Evolutionary conservation across 345 rosid species (phyloP).

Genomic region (Xanthoceras sorbifolium): DNA sequence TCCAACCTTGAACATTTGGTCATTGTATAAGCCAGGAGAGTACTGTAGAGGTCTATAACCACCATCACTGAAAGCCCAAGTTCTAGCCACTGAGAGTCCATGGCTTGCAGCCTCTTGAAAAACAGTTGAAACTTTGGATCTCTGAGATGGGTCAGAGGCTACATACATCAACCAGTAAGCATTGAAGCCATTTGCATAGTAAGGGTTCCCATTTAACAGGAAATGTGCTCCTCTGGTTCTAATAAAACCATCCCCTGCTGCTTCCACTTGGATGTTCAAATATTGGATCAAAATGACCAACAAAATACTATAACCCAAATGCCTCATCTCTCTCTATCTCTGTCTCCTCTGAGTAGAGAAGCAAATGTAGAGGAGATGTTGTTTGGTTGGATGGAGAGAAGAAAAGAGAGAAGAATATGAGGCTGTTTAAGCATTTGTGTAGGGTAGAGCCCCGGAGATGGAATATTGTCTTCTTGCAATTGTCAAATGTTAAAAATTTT

Average conservation of each 20-base stretch:
- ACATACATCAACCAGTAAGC: constrained; percentile 92
- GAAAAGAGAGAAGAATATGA: background rate
- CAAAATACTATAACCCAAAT: constrained; percentile 29
- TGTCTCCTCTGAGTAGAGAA: constrained; percentile 4
- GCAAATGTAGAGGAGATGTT: background rate
- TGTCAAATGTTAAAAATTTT: constrained; percentile 14
- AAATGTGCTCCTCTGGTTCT: constrained; percentile 64
- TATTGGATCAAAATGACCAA: constrained; percentile 37
- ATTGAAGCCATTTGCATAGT: constrained; percentile 86
- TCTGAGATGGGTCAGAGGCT: constrained; percentile 72
- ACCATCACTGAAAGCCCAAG: constrained; percentile 94
- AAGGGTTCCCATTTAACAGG: constrained; percentile 67
- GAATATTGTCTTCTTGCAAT: constrained; percentile 21
- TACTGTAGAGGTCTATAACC: constrained; percentile 72
- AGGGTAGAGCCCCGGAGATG: background rate
- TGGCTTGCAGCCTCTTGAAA: constrained; percentile 66
- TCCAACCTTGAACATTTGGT: constrained; percentile 69
- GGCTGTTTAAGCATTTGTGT: constrained; percentile 4
- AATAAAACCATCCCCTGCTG: constrained; percentile 62
- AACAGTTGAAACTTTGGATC: constrained; percentile 56
- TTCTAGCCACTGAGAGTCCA: constrained; percentile 78
- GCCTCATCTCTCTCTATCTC: constrained; percentile 43
- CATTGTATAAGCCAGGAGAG: constrained; percentile 79
- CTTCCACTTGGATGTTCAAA: constrained; percentile 37
- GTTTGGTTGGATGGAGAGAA: constrained; percentile 11